phyloP scores from a whole-genome alignment of 106 monocot genomes.

The Hemerocallis citrina region DNA sequence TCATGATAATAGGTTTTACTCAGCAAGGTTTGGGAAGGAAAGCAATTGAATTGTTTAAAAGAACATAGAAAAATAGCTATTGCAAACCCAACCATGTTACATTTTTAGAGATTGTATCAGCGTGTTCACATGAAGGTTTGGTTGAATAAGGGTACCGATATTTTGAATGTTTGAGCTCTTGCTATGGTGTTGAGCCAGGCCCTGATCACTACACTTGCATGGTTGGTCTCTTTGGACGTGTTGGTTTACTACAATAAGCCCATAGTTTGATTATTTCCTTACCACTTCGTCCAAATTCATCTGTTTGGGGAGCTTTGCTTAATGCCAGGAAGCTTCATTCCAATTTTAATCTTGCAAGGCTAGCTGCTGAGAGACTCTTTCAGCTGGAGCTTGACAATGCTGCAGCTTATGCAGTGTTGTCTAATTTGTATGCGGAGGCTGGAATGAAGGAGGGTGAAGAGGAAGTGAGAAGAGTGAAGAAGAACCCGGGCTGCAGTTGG shows the following conservation, averaged over 20 bases:
- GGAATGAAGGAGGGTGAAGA: slow-evolving; percentile 39
- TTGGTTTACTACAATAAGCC: slow-evolving; percentile 23
- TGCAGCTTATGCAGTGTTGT: slow-evolving; percentile 34
- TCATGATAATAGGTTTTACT: slow-evolving; percentile 45
- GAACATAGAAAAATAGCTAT: slow-evolving; percentile 4
- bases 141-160: slow-evolving; percentile 23
- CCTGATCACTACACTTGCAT: slow-evolving; percentile 36
- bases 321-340: slow-evolving; percentile 29
- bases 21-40: slow-evolving; percentile 30
- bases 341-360: slow-evolving; percentile 25
- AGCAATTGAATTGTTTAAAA: slow-evolving; percentile 23
- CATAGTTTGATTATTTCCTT: slow-evolving; percentile 17
- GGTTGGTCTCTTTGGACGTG: slow-evolving; percentile 35
- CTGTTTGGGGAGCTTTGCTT: slow-evolving; percentile 43
- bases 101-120: slow-evolving; percentile 21
- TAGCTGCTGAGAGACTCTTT: slow-evolving; percentile 27
- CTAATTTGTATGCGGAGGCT: slow-evolving; percentile 31
- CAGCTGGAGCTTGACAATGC: slow-evolving; percentile 38
- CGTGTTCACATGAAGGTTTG: slow-evolving; percentile 31
- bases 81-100: slow-evolving; percentile 26
- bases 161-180: slow-evolving; percentile 23
- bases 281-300: slow-evolving; percentile 22
- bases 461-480: slow-evolving; percentile 23
- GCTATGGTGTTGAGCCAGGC: slow-evolving; percentile 21
- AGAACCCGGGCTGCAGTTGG: slow-evolving; percentile 58